Evolutionary conservation across 345 rosid species (phyloP).

Genomic region (Draba incana): DNA sequence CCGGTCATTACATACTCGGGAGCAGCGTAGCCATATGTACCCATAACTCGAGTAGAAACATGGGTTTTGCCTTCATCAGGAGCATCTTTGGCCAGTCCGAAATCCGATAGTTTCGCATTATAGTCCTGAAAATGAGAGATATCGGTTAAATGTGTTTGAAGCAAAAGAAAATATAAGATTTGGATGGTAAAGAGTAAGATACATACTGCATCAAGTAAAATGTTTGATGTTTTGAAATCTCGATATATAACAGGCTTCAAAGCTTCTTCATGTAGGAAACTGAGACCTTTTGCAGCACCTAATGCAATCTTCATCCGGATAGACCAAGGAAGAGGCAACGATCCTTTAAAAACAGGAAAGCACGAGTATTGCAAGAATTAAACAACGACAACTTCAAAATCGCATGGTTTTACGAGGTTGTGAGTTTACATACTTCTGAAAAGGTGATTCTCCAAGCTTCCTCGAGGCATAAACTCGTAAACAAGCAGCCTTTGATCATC

Average conservation of each 20-base stretch:
- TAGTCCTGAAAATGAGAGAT: constrained; percentile 62
- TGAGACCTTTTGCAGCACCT: constrained; percentile 83
- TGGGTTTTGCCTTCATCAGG: constrained; percentile 99
- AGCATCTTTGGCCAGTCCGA: constrained; percentile 98
- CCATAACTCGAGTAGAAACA: constrained; percentile 98
- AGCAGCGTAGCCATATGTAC: constrained; percentile 97
- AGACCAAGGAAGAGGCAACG: constrained; percentile 88
- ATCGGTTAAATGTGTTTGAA: neutral
- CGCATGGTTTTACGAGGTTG: neutral
- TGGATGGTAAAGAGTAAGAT: constrained; percentile 18
- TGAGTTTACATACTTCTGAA: constrained; percentile 54
- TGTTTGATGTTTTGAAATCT: constrained; percentile 84
- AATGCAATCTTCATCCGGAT: constrained; percentile 82
- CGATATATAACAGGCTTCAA: constrained; percentile 80
- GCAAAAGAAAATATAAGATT: neutral
- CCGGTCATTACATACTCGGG: constrained; percentile 99
- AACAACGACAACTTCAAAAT: neutral
- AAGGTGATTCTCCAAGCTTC: constrained; percentile 73
- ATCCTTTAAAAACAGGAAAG: constrained; percentile 49
- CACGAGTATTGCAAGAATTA: neutral
- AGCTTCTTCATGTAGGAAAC: constrained; percentile 88
- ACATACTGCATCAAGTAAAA: constrained; percentile 75
- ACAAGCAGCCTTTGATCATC: constrained; percentile 70
- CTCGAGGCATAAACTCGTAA: constrained; percentile 72
- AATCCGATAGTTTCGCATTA: constrained; percentile 94